Conservation (phyloP, 495 filamentous ascomycete genomes). For the Neurospora sp. region DNA sequence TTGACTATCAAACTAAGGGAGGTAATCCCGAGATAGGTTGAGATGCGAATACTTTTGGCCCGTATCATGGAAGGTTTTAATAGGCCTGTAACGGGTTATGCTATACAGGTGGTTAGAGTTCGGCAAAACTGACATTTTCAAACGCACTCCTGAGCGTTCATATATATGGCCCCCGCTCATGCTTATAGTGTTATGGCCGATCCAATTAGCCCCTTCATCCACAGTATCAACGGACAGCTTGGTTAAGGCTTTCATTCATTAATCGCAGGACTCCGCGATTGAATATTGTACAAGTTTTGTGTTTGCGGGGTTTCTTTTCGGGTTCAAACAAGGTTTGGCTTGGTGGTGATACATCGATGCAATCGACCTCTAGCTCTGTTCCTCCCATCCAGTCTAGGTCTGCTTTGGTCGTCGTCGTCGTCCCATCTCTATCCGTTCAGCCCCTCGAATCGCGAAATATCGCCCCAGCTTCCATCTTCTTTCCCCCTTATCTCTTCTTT, state of each 20-base stretch:
- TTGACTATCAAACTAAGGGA: not conserved
- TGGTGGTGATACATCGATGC: not conserved
- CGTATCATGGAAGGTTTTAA: no score
- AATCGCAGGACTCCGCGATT: not conserved
- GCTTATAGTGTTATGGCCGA: not conserved
- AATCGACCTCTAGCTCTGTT: not conserved
- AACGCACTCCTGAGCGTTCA: not conserved
- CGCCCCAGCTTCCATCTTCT: not conserved
- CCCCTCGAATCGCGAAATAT: not conserved
- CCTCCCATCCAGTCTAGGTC: not conserved
- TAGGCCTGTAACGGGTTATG: not conserved
- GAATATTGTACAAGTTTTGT: not conserved
- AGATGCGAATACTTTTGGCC: not conserved
- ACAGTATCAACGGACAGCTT: not conserved
- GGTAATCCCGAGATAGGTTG: not conserved
- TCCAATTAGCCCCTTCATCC: not conserved
- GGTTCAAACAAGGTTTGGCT: not conserved
- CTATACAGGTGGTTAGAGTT: no score
- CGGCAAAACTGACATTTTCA: no score
- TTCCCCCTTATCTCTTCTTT: not conserved
- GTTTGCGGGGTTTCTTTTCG: not conserved
- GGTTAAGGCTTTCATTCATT: not conserved
- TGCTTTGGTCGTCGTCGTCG: not conserved
- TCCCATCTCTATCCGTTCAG: not conserved
- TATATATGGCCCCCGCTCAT: not conserved